phyloP scores from a whole-genome alignment of 2,329 filamentous ascomycete species.

The Neonectria coccinea region DNA sequence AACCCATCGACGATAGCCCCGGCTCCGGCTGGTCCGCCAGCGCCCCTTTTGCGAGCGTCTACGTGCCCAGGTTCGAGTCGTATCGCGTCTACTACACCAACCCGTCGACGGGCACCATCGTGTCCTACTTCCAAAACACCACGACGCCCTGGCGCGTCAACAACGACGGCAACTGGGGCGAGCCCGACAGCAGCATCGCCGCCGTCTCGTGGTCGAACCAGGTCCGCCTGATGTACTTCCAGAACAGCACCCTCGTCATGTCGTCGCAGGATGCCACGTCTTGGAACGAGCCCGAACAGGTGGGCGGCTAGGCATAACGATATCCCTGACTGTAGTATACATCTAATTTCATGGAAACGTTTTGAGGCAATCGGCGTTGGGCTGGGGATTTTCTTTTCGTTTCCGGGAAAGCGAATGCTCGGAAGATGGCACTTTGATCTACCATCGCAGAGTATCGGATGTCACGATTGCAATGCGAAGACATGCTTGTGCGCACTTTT shows the following conservation, averaged over 20 bases:
- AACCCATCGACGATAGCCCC: slow-evolving; percentile 25
- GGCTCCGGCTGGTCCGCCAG: slow-evolving; percentile 27
- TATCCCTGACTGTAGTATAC: not conserved
- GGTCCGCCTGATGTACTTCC: slow-evolving; percentile 35
- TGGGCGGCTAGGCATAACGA: slow-evolving; percentile 8
- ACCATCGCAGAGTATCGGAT: not conserved
- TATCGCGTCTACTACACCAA: slow-evolving; percentile 36
- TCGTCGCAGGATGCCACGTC: slow-evolving; percentile 20
- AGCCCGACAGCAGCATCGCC: slow-evolving; percentile 30
- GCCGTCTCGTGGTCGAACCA: slow-evolving; percentile 32
- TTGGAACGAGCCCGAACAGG: slow-evolving; percentile 20
- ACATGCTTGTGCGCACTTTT: slow-evolving; percentile 1
- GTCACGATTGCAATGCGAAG: slow-evolving; percentile 5
- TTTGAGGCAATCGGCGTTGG: slow-evolving; percentile 7
- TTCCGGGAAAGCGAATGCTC: not conserved
- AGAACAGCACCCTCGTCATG: slow-evolving; percentile 25
- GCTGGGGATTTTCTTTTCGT: slow-evolving; percentile 1
- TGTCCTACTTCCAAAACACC: slow-evolving; percentile 25
- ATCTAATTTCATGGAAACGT: not conserved
- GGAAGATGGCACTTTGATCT: not conserved
- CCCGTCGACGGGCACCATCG: slow-evolving; percentile 23
- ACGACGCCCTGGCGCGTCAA: slow-evolving; percentile 11
- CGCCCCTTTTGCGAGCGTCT: slow-evolving; percentile 27
- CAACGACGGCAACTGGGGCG: slow-evolving; percentile 26
- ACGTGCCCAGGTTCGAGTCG: slow-evolving; percentile 25